These are phyloP conservation scores for Hericium alpestre DNA, from an alignment of 768 basidiomycete species.

Conservation along the genomic window DNA sequence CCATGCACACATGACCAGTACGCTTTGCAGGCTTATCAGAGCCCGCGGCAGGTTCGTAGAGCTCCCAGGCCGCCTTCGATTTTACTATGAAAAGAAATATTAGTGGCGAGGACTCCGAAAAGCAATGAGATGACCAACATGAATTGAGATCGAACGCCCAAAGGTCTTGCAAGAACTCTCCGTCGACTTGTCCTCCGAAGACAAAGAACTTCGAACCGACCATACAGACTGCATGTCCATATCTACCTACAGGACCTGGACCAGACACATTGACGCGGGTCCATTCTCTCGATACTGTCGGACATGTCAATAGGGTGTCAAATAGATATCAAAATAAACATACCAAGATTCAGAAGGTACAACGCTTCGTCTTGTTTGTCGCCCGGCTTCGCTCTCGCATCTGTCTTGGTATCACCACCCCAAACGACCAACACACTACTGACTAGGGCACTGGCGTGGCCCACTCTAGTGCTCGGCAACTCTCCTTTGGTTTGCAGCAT, in stretches of 20 bases:
- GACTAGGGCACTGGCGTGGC: constrained; percentile 91
- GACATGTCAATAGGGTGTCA: neutral
- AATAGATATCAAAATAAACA: neutral
- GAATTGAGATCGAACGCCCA: constrained; percentile 96
- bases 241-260: constrained; percentile 74
- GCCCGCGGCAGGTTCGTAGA: constrained; percentile 47
- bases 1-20: constrained; percentile 86
- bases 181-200: constrained; percentile 94
- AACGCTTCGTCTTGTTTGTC: constrained; percentile 87
- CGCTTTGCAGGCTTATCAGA: constrained; percentile 65
- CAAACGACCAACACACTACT: constrained; percentile 94
- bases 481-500: constrained; percentile 84
- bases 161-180: constrained; percentile 87
- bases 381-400: constrained; percentile 42
- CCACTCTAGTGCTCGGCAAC: constrained; percentile 82
- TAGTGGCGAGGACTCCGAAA: constrained; percentile 1
- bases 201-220: constrained; percentile 84
- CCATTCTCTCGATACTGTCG: constrained; percentile 86
- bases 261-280: constrained; percentile 74
- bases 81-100: constrained; percentile 43
- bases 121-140: constrained; percentile 38
- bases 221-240: constrained; percentile 95
- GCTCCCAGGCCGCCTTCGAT: constrained; percentile 77
- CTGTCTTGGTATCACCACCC: constrained; percentile 94
- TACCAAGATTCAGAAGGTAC: constrained; percentile 90